Percentiles rank a stretch among this genome's conserved stretches.
phyloP scores from a whole-genome alignment of 1,139 yeast genomes.

The Geotrichum bryndzae region DNA sequence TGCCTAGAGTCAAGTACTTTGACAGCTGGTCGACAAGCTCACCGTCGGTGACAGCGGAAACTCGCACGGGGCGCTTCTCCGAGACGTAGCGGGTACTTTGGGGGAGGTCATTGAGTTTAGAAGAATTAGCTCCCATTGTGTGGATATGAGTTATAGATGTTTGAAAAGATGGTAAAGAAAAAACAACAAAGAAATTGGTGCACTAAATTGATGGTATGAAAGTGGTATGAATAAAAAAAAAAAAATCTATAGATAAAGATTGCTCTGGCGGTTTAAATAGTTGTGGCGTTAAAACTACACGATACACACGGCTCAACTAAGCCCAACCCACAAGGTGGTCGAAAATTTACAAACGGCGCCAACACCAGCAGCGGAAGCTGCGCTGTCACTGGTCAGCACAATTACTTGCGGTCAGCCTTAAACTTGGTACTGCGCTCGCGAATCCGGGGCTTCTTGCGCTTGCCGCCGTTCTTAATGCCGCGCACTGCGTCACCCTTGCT shows the following conservation, averaged over 20 bases:
- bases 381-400: background rate
- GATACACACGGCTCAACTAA: background rate
- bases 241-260: background rate
- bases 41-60: constrained; percentile 6
- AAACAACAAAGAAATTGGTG: background rate
- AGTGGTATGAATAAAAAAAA: background rate
- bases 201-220: background rate
- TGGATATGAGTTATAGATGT: background rate
- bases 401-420: constrained; percentile 30
- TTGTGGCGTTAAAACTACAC: background rate
- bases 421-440: constrained; percentile 62
- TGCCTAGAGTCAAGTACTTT: constrained; percentile 21
- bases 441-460: constrained; percentile 53
- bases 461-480: constrained; percentile 20
- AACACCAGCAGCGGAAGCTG: background rate
- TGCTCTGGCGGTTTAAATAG: background rate
- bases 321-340: background rate
- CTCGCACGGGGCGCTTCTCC: constrained; percentile 4
- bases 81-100: background rate
- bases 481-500: constrained; percentile 53
- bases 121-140: constrained; percentile 11
- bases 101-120: constrained; percentile 1
- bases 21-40: constrained; percentile 22
- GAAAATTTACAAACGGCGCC: background rate
- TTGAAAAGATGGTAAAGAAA: background rate